A percentile compares a stretch with the other conserved stretches of the same genome.
phyloP scores from a whole-genome alignment of 2,329 filamentous ascomycete genomes.

The Neobulgaria alba region DNA sequence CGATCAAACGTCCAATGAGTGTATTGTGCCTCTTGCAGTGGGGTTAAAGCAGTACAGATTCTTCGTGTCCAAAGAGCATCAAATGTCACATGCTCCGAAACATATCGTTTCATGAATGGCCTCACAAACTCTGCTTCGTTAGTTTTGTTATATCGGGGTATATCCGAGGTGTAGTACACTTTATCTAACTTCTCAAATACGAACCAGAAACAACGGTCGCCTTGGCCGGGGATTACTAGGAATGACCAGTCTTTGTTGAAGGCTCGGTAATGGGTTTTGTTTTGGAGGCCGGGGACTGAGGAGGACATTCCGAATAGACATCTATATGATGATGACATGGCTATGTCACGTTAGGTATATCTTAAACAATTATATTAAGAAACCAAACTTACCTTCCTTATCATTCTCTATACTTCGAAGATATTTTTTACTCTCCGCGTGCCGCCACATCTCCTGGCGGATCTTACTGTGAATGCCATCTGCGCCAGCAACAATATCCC shows the following conservation, averaged over 20 bases:
- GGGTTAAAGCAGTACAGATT: conserved; percentile 5
- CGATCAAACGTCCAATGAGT: conserved; percentile 14
- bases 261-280: conserved; percentile 5
- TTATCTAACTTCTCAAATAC: conserved; percentile 11
- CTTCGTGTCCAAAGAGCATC: conserved; percentile 10
- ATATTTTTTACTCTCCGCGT: conserved; percentile 3
- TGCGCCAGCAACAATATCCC: conserved; percentile 22
- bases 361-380: neutral
- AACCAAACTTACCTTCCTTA: conserved; percentile 7
- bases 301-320: conserved; percentile 17
- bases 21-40: conserved; percentile 14
- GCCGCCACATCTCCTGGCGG: conserved; percentile 12
- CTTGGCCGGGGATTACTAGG: conserved; percentile 12
- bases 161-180: conserved; percentile 7
- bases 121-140: conserved; percentile 9
- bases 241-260: conserved; percentile 10
- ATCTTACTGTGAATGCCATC: conserved; percentile 23
- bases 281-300: conserved; percentile 6
- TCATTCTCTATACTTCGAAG: conserved; percentile 6
- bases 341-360: neutral
- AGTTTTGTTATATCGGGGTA: conserved; percentile 14
- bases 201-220: conserved; percentile 12
- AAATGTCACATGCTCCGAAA: conserved; percentile 9
- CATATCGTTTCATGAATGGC: neutral
- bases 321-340: conserved; percentile 11